These are phyloP conservation scores for Pistacia integerrima DNA, from an alignment of 345 rosid genomes.

Conservation along the genomic window DNA sequence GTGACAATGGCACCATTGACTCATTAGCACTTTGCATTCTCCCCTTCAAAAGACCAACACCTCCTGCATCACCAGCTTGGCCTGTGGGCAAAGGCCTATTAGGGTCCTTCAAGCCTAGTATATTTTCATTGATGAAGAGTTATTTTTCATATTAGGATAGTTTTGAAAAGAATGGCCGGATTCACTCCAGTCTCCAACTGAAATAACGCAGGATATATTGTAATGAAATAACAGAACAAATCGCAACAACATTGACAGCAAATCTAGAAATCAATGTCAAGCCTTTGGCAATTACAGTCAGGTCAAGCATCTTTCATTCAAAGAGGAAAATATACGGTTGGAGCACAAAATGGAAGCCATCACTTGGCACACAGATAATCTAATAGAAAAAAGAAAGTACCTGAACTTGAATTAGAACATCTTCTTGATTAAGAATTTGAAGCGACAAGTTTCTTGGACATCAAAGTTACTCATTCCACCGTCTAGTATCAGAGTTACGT, in stretches of 20 bases:
- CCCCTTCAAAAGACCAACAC: conserved; percentile 98
- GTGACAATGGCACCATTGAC: conserved; percentile 94
- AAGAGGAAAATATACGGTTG: no score
- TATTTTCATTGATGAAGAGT: conserved; percentile 69
- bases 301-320: no score
- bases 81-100: conserved; percentile 93
- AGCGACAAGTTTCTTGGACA: conserved; percentile 91
- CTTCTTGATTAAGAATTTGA: conserved; percentile 95
- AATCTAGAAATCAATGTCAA: no score
- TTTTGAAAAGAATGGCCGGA: conserved; percentile 85
- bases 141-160: conserved; percentile 94
- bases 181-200: conserved; percentile 92
- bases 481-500: conserved; percentile 81
- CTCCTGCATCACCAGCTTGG: conserved; percentile 77
- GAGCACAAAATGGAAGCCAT: no score
- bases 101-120: conserved; percentile 91
- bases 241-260: no score
- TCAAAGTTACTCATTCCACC: conserved; percentile 96
- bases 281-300: no score
- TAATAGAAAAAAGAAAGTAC: conserved; percentile 26
- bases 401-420: conserved; percentile 97
- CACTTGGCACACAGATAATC: no score
- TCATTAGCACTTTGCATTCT: conserved; percentile 96
- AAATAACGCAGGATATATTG: conserved; percentile 12
- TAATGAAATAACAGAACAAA: conserved; percentile 7